Base-by-base conservation (phyloP, 1,139 yeast genomes). In the Geotrichum histeridarum region DNA sequence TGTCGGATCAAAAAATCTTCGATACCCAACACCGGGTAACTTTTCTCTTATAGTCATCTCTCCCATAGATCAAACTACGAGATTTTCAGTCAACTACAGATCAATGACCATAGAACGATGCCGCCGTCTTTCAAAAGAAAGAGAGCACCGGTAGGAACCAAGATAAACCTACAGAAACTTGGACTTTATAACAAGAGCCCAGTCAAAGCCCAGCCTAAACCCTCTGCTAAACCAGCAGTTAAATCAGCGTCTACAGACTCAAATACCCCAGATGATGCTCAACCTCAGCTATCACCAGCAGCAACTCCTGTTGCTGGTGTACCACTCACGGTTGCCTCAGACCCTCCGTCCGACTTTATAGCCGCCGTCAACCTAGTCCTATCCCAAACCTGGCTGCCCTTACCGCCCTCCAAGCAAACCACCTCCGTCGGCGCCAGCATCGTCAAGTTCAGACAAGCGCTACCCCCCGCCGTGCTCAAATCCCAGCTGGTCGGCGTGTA, bases 401-500 rank as follows among this genome's bases (percentile, higher is more conserved):
- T 43, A n/a, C 8, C 47, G 9, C 38, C 27, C 27, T 22, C 27
- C 27, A 22, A 22, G 27, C 27, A 43, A 32, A 22, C 38, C 12
- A 9, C 15, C 8, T 31, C 47, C 14, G 30, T 38, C 5, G 38
- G 14, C 14, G 15, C 11, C 11, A 8, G n/a, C n/a, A 18, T 32
- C 2, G 47, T 18, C 4, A 43, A 43, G 12, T 22, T 38, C n/a
- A 31, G 51, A 3, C 30, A 17, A 3, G 51, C 51, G 1, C 22
- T 48, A 4, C 51, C 51, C 8, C 18, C 14, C 14, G 32, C 22
- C 33, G 41, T 48, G 17, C 41, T 41, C 41, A 48, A 48, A 27
- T 11, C 51, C 15, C 51, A 48, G 15, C 45, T 48, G 36, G 32
- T 48, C n/a, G 51, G 41, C 9, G 18, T 48, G 37, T 32, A 48